phyloP scores from a whole-genome alignment of 2,329 filamentous ascomycete species.

The Monosporascus sp. region DNA sequence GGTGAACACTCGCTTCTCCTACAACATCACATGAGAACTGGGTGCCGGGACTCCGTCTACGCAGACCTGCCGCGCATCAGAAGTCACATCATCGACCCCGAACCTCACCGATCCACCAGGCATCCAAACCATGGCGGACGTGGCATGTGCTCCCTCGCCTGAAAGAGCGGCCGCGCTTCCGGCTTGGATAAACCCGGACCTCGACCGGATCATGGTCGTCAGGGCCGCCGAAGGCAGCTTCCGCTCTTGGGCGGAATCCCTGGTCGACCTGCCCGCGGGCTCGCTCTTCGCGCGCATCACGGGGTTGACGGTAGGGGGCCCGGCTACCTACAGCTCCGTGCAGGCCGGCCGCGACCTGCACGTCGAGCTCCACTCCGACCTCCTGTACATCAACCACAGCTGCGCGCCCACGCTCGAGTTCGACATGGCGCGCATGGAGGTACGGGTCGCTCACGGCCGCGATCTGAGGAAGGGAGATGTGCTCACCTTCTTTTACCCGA shows the following conservation, averaged over 20 bases:
- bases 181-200: neutral
- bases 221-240: neutral
- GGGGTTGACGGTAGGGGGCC: neutral
- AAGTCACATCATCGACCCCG: too few species aligned
- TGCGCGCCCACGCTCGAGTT: slow-evolving; percentile 60
- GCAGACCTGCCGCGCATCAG: too few species aligned
- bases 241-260: neutral
- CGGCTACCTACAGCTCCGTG: slow-evolving; percentile 58
- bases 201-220: neutral
- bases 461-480: neutral
- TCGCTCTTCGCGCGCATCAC: neutral
- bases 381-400: slow-evolving; percentile 64
- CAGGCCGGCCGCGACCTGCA: slow-evolving; percentile 53
- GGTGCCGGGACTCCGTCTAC: too few species aligned
- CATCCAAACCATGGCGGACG: too few species aligned
- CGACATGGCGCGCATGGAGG: neutral
- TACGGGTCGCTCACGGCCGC: neutral
- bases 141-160: too few species aligned
- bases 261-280: neutral
- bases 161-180: too few species aligned
- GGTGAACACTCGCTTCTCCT: too few species aligned
- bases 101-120: too few species aligned
- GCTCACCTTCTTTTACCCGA: slow-evolving; percentile 64
- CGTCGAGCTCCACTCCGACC: slow-evolving; percentile 59
- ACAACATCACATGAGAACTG: too few species aligned